A percentile compares a stretch with the other conserved stretches of the same genome.
Conservation (phyloP, 2,329 filamentous ascomycete species). For the Canariomyces notabilis region DNA sequence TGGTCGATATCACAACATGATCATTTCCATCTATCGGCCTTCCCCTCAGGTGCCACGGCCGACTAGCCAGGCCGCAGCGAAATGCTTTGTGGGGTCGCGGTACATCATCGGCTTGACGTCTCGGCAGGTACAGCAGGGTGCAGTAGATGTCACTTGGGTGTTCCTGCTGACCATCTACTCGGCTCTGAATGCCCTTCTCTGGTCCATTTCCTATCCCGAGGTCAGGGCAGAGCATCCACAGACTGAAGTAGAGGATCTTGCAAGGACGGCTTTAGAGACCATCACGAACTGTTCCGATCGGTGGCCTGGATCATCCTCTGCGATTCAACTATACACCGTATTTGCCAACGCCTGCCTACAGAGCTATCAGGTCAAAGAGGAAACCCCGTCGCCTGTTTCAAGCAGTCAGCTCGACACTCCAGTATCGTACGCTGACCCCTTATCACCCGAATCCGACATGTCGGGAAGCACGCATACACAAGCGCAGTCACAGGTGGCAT, state of each 20-base stretch:
- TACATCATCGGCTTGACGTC: conserved; percentile 78
- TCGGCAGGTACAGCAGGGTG: conserved; percentile 69
- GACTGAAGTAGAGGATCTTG: conserved; percentile 70
- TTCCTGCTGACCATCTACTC: conserved; percentile 88
- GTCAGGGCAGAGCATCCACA: conserved; percentile 68
- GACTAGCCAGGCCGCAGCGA: conserved; percentile 68
- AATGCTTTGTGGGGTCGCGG: conserved; percentile 77
- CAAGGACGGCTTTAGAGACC: conserved; percentile 70
- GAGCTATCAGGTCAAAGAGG: conserved; percentile 66
- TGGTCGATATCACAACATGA: conserved; percentile 76
- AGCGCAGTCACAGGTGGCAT: conserved; percentile 15
- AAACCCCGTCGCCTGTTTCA: conserved; percentile 31
- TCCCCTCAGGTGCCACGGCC: conserved; percentile 89
- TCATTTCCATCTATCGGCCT: conserved; percentile 81
- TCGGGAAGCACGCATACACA: conserved; percentile 18
- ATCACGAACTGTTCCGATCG: conserved; percentile 76
- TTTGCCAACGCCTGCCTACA: conserved; percentile 81
- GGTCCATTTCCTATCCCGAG: conserved; percentile 83
- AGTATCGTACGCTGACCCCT: conserved; percentile 44
- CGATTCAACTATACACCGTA: conserved; percentile 79
- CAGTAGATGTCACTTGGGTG: conserved; percentile 88
- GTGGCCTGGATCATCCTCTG: conserved; percentile 86
- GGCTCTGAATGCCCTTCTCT: conserved; percentile 85
- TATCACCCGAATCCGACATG: conserved; percentile 41
- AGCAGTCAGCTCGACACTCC: conserved; percentile 39